Evolutionary conservation across 208 protist genomes (phyloP), one percentile per base, ranked within the genome.

Genomic region (Trypanosoma boissoni): DNA sequence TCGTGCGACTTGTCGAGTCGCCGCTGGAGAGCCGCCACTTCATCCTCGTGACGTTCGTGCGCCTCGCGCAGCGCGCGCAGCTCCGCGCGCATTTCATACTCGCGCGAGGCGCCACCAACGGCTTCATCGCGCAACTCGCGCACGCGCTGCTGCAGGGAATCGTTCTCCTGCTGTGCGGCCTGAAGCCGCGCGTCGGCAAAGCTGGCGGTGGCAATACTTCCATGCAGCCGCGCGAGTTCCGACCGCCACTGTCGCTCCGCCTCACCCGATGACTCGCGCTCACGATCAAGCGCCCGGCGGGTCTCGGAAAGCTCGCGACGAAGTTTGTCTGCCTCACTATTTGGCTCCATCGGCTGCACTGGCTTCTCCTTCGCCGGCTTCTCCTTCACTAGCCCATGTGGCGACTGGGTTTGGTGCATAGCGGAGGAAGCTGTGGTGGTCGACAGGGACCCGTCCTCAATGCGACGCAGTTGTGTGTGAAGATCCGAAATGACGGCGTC

Each of bases 91-190:
- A 77, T 39, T 44, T 86, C 79, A 42, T 70, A 61, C 58, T 83
- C 78, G 39, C 76, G 64, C 1, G 68, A 72, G 26, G 55, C 64
- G 49, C 67, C 43, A 54, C 83, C 61, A 14, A 56, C 64, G 26
- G 79, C 69, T 49, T 89, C 82, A 37, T 71, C 70, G 1, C 68
- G 49, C 27, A 92, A 49, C 58, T 87, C 86, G 3, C 54, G 62
- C 26, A 88, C 54, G 21, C 79, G 79, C 63, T 88, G 79, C 64
- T 79, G 64, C 39, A 90, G 57, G 37, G 72, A 39, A 7, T 82
- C 68, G 14, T 80, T 72, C 65, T 86, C 74, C 3, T 45, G 56
- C n/a, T 74, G 76, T 46, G 84, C 69, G 3, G 74, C 75, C 44
- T 79, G 68, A 28, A 72, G 55, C 23, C 76, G 71, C 23, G 73